phyloP scores from a whole-genome alignment of 2,329 filamentous ascomycete species.

The Cladobotryum mycophilum region DNA sequence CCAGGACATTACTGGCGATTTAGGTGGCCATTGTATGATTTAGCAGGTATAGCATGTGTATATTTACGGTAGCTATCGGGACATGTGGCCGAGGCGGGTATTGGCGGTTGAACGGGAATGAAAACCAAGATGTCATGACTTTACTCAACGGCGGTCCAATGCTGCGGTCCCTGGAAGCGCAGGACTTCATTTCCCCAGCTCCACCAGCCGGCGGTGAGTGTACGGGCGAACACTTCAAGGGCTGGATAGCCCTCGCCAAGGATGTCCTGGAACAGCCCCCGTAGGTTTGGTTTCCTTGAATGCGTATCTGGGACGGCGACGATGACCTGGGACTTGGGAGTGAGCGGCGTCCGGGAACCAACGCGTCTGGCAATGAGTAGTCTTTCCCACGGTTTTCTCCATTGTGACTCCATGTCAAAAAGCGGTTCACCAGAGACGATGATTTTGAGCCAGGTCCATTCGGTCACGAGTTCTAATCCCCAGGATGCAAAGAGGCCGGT shows the following conservation, averaged over 20 bases:
- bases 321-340: conserved; percentile 46
- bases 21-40: conserved; percentile 20
- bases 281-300: conserved; percentile 70
- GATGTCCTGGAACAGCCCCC: conserved; percentile 51
- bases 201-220: conserved; percentile 70
- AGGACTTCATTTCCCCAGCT: conserved; percentile 70
- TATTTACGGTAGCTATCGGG: conserved; percentile 23
- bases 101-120: background rate
- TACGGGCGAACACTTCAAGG: conserved; percentile 72
- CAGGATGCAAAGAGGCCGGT: conserved; percentile 58
- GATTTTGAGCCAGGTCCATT: conserved; percentile 77
- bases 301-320: conserved; percentile 69
- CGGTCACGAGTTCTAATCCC: conserved; percentile 58
- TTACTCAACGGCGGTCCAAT: conserved; percentile 35
- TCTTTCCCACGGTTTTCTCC: conserved; percentile 73
- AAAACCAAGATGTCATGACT: background rate
- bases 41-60: conserved; percentile 24
- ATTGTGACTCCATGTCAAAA: conserved; percentile 50
- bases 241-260: conserved; percentile 45
- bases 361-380: conserved; percentile 54
- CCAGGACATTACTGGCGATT: background rate
- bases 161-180: conserved; percentile 56
- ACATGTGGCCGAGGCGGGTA: background rate
- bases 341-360: conserved; percentile 20
- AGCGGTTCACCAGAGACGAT: conserved; percentile 60